These are phyloP conservation scores for Salix udensis DNA, from an alignment of 345 rosid genomes.

Conservation along the genomic window DNA sequence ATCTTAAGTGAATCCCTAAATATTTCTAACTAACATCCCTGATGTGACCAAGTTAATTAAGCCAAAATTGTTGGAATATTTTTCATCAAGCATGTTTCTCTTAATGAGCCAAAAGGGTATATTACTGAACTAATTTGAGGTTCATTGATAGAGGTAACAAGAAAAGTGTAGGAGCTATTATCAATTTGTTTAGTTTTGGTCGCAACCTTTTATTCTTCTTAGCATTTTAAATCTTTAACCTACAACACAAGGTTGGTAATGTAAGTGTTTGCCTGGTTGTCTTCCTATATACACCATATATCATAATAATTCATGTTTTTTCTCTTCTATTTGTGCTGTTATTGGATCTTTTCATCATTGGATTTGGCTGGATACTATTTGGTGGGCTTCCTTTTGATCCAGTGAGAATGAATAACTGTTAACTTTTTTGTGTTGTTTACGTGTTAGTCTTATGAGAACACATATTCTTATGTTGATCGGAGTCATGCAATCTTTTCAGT, in stretches of 20 bases:
- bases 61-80: background rate
- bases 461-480: background rate
- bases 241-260: background rate
- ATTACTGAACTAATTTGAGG: background rate
- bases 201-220: too few species aligned
- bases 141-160: background rate
- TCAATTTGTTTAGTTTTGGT: background rate
- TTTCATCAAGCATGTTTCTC: background rate
- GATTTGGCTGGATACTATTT: conserved; percentile 25
- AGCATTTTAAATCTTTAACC: background rate
- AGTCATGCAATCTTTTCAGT: conserved; percentile 26
- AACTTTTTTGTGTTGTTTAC: background rate
- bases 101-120: background rate
- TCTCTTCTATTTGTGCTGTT: background rate
- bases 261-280: background rate
- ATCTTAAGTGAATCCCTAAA: background rate
- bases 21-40: background rate
- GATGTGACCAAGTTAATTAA: background rate
- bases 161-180: background rate
- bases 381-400: conserved; percentile 29
- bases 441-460: background rate
- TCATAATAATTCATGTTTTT: background rate
- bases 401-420: conserved; percentile 6
- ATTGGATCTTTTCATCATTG: conserved; percentile 22
- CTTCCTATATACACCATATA: background rate